phyloP scores from a whole-genome alignment of 805 yeast genomes.

The Pichia eremophila region DNA sequence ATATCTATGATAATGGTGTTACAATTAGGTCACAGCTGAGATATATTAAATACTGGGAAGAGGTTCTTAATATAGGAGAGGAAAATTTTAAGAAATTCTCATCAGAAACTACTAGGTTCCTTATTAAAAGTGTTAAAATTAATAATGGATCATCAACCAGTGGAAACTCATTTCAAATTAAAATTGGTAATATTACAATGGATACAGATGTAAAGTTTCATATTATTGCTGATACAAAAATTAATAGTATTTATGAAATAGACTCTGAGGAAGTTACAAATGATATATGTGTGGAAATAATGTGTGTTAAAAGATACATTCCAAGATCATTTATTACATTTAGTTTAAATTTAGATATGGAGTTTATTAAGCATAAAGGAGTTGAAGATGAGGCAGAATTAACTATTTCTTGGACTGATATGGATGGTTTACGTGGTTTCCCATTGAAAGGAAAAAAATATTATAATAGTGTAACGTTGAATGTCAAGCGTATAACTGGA shows the following conservation, averaged over 20 bases:
- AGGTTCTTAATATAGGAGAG: neutral
- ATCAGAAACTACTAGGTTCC: neutral
- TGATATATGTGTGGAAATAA: conserved; percentile 3
- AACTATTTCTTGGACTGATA: conserved; percentile 33
- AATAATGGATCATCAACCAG: neutral
- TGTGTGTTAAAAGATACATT: neutral
- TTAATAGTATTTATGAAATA: neutral
- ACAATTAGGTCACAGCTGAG: conserved; percentile 62
- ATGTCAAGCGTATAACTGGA: neutral
- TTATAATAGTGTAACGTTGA: conserved; percentile 27
- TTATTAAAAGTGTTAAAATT: neutral
- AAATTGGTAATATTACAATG: neutral
- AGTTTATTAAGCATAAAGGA: neutral
- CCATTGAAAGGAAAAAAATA: conserved; percentile 40
- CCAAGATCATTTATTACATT: neutral
- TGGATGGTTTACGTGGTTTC: conserved; percentile 66
- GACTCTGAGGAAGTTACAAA: neutral
- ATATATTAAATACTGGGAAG: conserved; percentile 46
- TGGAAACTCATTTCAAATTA: neutral
- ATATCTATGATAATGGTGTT: conserved; percentile 52
- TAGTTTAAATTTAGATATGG: conserved; percentile 6
- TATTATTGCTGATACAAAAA: neutral
- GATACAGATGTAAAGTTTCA: neutral
- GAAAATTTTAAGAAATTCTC: neutral
- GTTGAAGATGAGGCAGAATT: neutral